Conservation (phyloP, 192 early-diverging fungal species). For the Backusella australiensis region DNA sequence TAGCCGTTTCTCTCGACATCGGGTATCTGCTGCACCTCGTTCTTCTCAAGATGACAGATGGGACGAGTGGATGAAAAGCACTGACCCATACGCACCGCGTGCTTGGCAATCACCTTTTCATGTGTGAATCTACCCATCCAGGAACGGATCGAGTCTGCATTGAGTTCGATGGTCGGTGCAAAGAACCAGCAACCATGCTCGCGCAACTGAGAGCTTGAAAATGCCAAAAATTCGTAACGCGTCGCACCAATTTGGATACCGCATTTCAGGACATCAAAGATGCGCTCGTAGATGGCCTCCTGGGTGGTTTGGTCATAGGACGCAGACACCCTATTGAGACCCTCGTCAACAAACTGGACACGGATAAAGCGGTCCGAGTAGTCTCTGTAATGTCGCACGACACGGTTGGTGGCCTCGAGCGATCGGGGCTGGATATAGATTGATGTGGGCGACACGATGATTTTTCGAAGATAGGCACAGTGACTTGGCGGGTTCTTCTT, state of each 20-base stretch:
- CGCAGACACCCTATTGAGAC: conserved; percentile 35
- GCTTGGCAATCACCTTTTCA: conserved; percentile 65
- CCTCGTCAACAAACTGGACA: conserved; percentile 70
- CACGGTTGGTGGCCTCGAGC: conserved; percentile 71
- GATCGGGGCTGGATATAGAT: conserved; percentile 62
- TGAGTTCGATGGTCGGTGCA: conserved; percentile 42
- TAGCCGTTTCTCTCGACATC: conserved; percentile 61
- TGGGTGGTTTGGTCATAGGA: conserved; percentile 24
- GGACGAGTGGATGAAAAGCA: conserved; percentile 69
- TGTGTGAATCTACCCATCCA: conserved; percentile 74
- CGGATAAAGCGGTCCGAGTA: conserved; percentile 61
- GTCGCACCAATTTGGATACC: conserved; percentile 57
- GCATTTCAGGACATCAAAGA: conserved; percentile 42
- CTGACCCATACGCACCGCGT: conserved; percentile 70
- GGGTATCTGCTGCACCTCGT: conserved; percentile 43
- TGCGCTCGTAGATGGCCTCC: conserved; percentile 48
- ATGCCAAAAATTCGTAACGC: conserved; percentile 61
- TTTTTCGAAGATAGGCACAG: conserved; percentile 49
- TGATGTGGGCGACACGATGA: conserved; percentile 66
- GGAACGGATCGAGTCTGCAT: conserved; percentile 47
- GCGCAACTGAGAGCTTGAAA: conserved; percentile 60
- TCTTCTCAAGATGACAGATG: conserved; percentile 35
- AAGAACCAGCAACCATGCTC: conserved; percentile 76
- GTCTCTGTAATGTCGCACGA: conserved; percentile 57
- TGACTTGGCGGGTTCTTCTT: conserved; percentile 38